Base-by-base conservation (phyloP, 345 rosid species). In the Camelina neglecta region DNA sequence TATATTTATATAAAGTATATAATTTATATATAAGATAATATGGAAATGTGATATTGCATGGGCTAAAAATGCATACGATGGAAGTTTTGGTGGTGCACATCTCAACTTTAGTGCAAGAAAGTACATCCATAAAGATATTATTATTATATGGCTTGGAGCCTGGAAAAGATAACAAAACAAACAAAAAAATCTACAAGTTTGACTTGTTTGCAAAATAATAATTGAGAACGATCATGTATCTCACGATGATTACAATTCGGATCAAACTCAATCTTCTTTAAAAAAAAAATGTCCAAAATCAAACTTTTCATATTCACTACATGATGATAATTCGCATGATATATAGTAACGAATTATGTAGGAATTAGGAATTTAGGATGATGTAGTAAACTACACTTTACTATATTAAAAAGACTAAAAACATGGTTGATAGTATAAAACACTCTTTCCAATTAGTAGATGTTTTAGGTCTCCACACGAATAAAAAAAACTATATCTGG, bases 201-300 rank as follows among this genome's bases (percentile, higher is more conserved):
- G 74, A 53, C 79, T 75, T 38, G 60, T 57, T 35, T n/a, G 51
- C 58, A 74, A 75, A 49, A 4, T 58, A 59, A 67, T 58, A 59
- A 60, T 18, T 58, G 35, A 58, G 15, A 49, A 74, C 23, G 39
- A 33, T 51, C 41, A 23, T 56, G 44, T 26, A 75, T 75, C 54
- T 63, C 60, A 45, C 72, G 66, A 58, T 48, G 67, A 57, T 47
- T 48, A n/a, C 66, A 57, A 24, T 4, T 36, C 42, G 16, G 68
- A 75, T 39, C 62, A 67, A 36, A 51, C 45, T n/a, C 58, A 54
- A 47, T 45, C 41, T 13, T 54, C 2, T 3, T 4, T 3, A 1
- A 5, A 11, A 50, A 18, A 36, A 29, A 26, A 26, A 18, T 65
- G 10, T 13, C 24, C 5, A 63, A 41, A 42, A 1, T 42, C n/a